A percentile compares a stretch with the other conserved stretches of the same genome.
Conservation (phyloP, 2,329 filamentous ascomycete genomes). For the Aureobasidium sp. region DNA sequence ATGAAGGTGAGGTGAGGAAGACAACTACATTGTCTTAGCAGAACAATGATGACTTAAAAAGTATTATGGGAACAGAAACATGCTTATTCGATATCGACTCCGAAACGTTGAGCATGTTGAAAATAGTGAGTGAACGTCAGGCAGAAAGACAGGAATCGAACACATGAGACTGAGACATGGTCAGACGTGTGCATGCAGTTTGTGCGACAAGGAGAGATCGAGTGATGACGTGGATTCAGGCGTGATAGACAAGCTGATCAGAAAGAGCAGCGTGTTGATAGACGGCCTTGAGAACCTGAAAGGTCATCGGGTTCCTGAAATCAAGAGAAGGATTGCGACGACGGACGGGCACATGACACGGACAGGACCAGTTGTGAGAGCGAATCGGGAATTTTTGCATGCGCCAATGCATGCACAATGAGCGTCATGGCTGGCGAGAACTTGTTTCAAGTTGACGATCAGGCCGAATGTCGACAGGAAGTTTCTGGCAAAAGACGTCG, state of each 20-base stretch:
- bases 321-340: not conserved
- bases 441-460: constrained; percentile 1
- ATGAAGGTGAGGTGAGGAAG: not conserved
- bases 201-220: not conserved
- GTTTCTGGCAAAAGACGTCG: not conserved
- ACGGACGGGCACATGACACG: not conserved
- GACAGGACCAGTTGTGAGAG: not conserved
- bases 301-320: not conserved
- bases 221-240: not conserved
- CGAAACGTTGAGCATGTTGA: no score
- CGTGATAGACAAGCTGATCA: not conserved
- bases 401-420: constrained; percentile 2
- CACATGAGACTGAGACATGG: not conserved
- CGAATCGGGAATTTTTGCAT: constrained; percentile 2
- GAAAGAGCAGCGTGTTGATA: not conserved
- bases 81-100: no score
- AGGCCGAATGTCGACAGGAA: not conserved
- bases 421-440: not conserved
- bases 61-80: no score
- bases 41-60: not conserved
- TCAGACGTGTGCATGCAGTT: not conserved
- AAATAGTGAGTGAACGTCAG: not conserved
- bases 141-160: not conserved
- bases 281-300: not conserved
- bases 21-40: no score